These are phyloP conservation scores for Aspergillus fijiensis DNA, from an alignment of 2,329 filamentous ascomycete genomes.

Conservation along the genomic window DNA sequence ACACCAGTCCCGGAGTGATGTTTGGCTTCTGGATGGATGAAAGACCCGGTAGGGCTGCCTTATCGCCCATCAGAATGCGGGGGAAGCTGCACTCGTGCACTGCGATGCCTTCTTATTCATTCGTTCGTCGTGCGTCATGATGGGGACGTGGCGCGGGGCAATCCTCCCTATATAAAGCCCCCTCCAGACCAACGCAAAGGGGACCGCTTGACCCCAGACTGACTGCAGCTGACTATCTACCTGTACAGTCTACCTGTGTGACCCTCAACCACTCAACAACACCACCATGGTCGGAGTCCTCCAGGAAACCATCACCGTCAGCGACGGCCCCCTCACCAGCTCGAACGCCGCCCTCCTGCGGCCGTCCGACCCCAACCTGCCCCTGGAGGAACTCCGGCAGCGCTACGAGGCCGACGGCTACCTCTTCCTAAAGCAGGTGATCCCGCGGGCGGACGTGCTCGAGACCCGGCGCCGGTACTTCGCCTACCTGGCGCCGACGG, in stretches of 20 bases:
- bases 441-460: slow-evolving; percentile 56
- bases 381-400: slow-evolving; percentile 50
- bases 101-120: neutral
- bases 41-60: neutral
- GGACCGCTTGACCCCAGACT: no score
- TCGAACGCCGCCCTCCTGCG: slow-evolving; percentile 46
- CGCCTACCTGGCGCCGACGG: slow-evolving; percentile 53
- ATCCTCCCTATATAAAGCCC: neutral
- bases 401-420: slow-evolving; percentile 55
- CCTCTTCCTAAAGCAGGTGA: slow-evolving; percentile 55
- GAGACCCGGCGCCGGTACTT: slow-evolving; percentile 56
- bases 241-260: no score
- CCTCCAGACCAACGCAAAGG: no score
- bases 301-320: slow-evolving; percentile 32
- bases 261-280: no score
- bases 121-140: neutral
- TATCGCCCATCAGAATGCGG: neutral
- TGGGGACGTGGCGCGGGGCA: neutral
- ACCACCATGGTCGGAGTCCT: slow-evolving; percentile 16
- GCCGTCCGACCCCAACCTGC: slow-evolving; percentile 45
- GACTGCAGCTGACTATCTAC: no score
- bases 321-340: slow-evolving; percentile 49
- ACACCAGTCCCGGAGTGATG: neutral
- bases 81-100: neutral
- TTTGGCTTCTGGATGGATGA: neutral